These are phyloP conservation scores for Candida succiphila DNA, from an alignment of 805 yeast species.

Conservation along the genomic window DNA sequence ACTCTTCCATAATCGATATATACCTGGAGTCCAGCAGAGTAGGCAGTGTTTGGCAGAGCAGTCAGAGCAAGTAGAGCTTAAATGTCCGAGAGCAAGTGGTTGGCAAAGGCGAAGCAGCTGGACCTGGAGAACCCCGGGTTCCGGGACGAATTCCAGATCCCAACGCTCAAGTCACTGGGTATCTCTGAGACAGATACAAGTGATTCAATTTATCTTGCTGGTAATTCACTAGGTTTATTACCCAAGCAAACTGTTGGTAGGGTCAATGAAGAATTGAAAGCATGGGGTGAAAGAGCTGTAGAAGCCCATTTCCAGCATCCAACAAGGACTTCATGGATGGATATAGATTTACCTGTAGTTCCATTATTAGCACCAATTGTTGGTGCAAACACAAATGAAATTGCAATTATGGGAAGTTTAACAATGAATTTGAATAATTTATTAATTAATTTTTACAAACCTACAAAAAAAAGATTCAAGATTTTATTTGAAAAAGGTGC, in stretches of 20 bases:
- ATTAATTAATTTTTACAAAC: conserved; percentile 65
- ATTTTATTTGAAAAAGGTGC: conserved; percentile 80
- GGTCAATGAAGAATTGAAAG: conserved; percentile 58
- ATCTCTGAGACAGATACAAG: conserved; percentile 17
- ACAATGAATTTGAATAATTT: conserved; percentile 76
- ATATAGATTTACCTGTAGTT: conserved; percentile 68
- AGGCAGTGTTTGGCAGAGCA: too few relatives aligned
- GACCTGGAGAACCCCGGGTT: conserved; percentile 27
- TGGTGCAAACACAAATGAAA: conserved; percentile 70
- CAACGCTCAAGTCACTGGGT: conserved; percentile 58
- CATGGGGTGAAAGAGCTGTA: conserved; percentile 78
- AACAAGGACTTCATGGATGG: conserved; percentile 66
- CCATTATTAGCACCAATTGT: conserved; percentile 64
- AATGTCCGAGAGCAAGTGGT: too few relatives aligned
- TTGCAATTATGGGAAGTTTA: conserved; percentile 79
- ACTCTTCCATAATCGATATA: too few relatives aligned
- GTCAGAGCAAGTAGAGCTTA: too few relatives aligned
- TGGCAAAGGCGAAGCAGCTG: conserved; percentile 18
- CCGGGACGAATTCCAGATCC: conserved; percentile 34
- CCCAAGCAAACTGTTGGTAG: conserved; percentile 54
- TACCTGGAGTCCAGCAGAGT: too few relatives aligned
- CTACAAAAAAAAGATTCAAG: conserved; percentile 47
- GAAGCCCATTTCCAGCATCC: conserved; percentile 78
- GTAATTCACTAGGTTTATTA: conserved; percentile 91
- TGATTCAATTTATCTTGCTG: conserved; percentile 60